Base-by-base conservation (phyloP, 345 rosid genomes). In the Brassica nigra region DNA sequence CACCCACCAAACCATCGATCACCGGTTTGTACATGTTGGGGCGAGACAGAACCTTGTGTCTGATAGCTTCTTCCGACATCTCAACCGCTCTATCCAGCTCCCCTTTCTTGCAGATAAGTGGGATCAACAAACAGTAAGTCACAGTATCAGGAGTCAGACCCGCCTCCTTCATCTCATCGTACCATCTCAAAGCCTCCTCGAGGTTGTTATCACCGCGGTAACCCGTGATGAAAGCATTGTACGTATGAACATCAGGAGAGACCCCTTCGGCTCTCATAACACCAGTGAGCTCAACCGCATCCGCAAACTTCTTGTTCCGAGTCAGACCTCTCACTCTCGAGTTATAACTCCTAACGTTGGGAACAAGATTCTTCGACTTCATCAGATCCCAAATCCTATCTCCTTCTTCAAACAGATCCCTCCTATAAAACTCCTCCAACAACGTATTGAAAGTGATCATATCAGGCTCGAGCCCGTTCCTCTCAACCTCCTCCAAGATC, bases 331-430 rank as follows among this genome's bases (percentile, higher is more conserved):
- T 37, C 66, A 94, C 16, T 82, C 81, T 89, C 0, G 89, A 74
- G 84, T 89, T 89, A 68, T 88, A 89, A 82, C 86, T 92, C 77
- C 86, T 72, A 59, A 83, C 18, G 62, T 90, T 79, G 10, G 97
- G 97, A 62, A 33, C 80, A 74, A 89, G 74, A 62, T 79, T 63
- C 82, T 77, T 89, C 12, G 79, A 80, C 77, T 78, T 80, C 98
- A 92, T 89, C 77, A 79, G 65, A 44, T 52, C 68, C 98, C 92
- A 93, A 8, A 89, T 77, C 79, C 73, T 75, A 77, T 92, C 96
- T 39, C 87, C 97, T 12, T 83, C 94, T 4, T n/a, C 83, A 36
- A 86, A 65, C 85, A 73, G 73, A 15, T 84, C 90, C 62, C 84
- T 85, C 75, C 52, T 72, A 68, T 87, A 87, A 61, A 86, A 86